Conservation (phyloP, 495 filamentous ascomycete genomes). For the Daldinia concentrica region DNA sequence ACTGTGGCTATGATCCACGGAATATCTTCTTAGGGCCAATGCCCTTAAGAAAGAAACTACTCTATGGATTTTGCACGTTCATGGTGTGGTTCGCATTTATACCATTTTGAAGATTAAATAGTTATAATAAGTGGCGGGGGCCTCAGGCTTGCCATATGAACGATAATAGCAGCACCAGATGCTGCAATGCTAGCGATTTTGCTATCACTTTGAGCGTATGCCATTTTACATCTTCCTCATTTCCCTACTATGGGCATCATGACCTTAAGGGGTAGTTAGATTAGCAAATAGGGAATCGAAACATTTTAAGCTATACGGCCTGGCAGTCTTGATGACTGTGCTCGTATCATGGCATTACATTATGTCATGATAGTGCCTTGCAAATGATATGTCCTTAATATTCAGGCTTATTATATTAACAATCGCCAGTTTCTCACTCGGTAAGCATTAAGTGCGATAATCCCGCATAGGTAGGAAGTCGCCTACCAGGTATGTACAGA, state of each 20-base stretch:
- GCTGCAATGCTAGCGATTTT: slow-evolving; percentile 11
- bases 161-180: slow-evolving; percentile 13
- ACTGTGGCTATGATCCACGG: slow-evolving; percentile 47
- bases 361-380: neutral
- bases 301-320: neutral
- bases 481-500: too few species aligned
- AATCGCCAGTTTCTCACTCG: too few species aligned
- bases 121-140: slow-evolving; percentile 20
- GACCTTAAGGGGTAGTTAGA: neutral
- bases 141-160: slow-evolving; percentile 15
- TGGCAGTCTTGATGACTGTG: neutral
- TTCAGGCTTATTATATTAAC: neutral
- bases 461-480: neutral
- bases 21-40: slow-evolving; percentile 42
- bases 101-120: slow-evolving; percentile 41
- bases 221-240: slow-evolving; percentile 6
- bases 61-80: slow-evolving; percentile 46
- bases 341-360: neutral
- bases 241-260: neutral
- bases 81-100: slow-evolving; percentile 50
- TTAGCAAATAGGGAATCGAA: neutral
- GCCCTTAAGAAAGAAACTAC: slow-evolving; percentile 37
- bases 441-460: neutral
- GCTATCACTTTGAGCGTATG: slow-evolving; percentile 11
- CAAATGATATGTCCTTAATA: neutral